phyloP scores from a whole-genome alignment of 176 grass and related monocot genomes.

The Oryza longistaminata region DNA sequence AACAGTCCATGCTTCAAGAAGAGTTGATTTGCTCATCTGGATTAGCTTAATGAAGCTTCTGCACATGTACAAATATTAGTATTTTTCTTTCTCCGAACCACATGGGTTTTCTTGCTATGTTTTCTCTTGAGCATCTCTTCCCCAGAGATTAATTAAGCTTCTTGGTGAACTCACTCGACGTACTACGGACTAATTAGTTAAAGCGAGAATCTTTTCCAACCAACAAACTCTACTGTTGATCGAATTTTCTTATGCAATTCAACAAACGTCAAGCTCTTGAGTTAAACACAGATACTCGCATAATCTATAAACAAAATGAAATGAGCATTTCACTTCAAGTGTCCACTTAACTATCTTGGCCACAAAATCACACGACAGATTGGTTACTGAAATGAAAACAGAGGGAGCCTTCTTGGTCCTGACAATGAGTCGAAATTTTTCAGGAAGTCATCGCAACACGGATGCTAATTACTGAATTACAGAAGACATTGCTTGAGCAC shows the following conservation, averaged over 20 bases:
- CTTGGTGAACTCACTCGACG: constrained; percentile 27
- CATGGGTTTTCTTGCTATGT: constrained; percentile 29
- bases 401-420: neutral
- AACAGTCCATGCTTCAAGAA: constrained; percentile 34
- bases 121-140: constrained; percentile 34
- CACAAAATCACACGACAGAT: neutral
- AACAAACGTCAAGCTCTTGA: neutral
- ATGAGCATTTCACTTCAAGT: neutral
- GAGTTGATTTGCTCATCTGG: constrained; percentile 31
- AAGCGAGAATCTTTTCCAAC: neutral
- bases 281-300: neutral
- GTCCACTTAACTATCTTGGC: neutral
- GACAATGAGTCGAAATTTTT: neutral
- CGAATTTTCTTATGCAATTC: neutral
- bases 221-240: neutral
- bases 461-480: neutral
- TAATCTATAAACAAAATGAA: neutral
- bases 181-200: constrained; percentile 6
- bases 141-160: constrained; percentile 29
- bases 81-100: constrained; percentile 42
- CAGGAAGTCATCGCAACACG: neutral
- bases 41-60: constrained; percentile 62
- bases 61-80: constrained; percentile 37
- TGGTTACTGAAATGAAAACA: neutral
- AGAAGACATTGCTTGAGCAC: neutral